A percentile compares a stretch with the other conserved stretches of the same genome.
phyloP scores from a whole-genome alignment of 164 flowering plant species.

The Tetrastigma voinierianum region DNA sequence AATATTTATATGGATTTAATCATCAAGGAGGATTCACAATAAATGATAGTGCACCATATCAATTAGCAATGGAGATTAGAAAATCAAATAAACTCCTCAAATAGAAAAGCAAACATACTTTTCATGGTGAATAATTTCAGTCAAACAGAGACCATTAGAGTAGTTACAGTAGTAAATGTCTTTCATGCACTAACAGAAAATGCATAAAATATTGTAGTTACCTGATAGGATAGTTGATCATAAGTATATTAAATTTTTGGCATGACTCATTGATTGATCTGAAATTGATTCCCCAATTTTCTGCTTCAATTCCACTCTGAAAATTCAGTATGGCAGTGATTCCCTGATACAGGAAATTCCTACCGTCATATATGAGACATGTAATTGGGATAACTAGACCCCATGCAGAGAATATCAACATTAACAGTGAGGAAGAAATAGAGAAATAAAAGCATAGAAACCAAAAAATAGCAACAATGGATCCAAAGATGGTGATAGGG shows the following conservation, averaged over 20 bases:
- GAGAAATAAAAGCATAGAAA: not conserved
- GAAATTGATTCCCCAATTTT: conserved; percentile 86
- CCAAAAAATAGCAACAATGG: not conserved
- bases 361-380: conserved; percentile 5
- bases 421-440: no score
- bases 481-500: not conserved
- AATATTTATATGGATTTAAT: not conserved
- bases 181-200: not conserved
- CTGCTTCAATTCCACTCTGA: conserved; percentile 76
- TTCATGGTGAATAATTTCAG: not conserved
- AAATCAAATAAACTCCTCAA: not conserved
- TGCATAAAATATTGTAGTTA: conserved; percentile 11
- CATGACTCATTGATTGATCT: conserved; percentile 69
- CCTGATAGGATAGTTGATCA: conserved; percentile 91
- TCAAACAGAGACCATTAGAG: not conserved
- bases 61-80: not conserved
- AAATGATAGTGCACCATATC: not conserved
- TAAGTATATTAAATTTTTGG: conserved; percentile 56
- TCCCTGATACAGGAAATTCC: conserved; percentile 51
- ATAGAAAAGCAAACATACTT: not conserved
- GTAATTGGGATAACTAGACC: not conserved
- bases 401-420: not conserved
- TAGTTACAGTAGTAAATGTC: not conserved
- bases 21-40: not conserved
- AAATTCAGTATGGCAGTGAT: conserved; percentile 82